A percentile compares a stretch with the other conserved stretches of the same genome.
Evolutionary conservation across 2,329 filamentous ascomycete genomes (phyloP).

Genomic region (Botrytis sinoallii): DNA sequence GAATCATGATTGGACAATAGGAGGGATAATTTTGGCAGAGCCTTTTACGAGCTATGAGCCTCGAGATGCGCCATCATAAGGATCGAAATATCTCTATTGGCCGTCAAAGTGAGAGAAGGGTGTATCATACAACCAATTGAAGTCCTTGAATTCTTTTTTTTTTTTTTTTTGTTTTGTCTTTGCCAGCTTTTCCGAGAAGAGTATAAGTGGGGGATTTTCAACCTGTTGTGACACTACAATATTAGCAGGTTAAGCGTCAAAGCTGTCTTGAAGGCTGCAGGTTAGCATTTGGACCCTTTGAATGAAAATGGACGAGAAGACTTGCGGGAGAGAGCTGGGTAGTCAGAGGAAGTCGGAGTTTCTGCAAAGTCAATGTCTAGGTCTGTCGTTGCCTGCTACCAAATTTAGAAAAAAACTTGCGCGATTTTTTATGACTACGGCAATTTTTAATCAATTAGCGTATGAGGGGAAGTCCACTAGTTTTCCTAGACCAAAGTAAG

Average conservation of each 20-base stretch:
- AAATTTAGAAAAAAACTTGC: slow-evolving; percentile 2
- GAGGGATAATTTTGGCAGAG: neutral
- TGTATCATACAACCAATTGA: neutral
- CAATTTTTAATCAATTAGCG: neutral
- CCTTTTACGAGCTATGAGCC: neutral
- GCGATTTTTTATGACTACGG: neutral
- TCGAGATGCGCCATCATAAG: slow-evolving; percentile 15
- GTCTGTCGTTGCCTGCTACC: neutral
- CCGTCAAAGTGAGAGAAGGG: neutral
- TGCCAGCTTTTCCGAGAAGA: slow-evolving; percentile 5
- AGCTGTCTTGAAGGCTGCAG: neutral
- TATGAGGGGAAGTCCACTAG: neutral
- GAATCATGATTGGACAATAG: slow-evolving; percentile 7
- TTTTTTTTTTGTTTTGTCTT: too few species aligned
- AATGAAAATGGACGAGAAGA: neutral
- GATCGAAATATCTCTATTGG: neutral
- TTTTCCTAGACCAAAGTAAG: neutral
- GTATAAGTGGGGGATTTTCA: neutral
- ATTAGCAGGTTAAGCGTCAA: slow-evolving; percentile 3
- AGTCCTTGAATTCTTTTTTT: neutral
- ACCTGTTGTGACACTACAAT: slow-evolving; percentile 14
- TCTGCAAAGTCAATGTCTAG: neutral
- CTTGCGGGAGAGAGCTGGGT: neutral
- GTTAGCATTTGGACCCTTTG: neutral
- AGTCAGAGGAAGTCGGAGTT: neutral